A percentile compares a stretch with the other conserved stretches of the same genome.
phyloP scores from a whole-genome alignment of 495 filamentous ascomycete genomes.

The Aspergillus diversus region DNA sequence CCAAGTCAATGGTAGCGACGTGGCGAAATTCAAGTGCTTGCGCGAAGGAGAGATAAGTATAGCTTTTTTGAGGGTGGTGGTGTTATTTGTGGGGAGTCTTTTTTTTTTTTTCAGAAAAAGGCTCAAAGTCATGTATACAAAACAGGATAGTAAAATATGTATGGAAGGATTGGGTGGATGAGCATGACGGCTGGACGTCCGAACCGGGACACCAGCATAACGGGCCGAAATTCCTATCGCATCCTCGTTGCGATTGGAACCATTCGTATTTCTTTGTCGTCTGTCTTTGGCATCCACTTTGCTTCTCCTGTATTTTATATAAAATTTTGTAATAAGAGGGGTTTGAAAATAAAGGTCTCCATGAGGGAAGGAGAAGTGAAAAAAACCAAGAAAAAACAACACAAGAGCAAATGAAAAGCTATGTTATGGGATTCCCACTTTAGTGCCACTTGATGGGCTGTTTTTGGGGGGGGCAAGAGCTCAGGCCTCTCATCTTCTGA shows the following conservation, averaged over 20 bases:
- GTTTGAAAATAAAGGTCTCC: neutral
- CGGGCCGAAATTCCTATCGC: conserved; percentile 17
- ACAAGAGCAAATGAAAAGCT: neutral
- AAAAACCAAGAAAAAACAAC: neutral
- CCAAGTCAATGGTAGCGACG: neutral
- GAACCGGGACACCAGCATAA: conserved; percentile 13
- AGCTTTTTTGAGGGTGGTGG: neutral
- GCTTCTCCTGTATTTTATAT: too few relatives aligned
- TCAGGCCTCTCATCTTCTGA: conserved; percentile 9
- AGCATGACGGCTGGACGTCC: neutral
- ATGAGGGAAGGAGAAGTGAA: neutral
- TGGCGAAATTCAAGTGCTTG: neutral
- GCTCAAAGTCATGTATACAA: neutral
- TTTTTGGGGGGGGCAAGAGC: neutral
- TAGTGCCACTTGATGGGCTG: neutral
- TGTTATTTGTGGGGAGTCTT: neutral
- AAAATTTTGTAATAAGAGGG: too few relatives aligned
- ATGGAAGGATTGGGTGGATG: conserved; percentile 6
- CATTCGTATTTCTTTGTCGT: neutral
- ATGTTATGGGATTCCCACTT: neutral
- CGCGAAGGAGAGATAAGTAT: neutral
- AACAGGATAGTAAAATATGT: conserved; percentile 1
- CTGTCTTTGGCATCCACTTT: neutral
- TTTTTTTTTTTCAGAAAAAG: neutral
- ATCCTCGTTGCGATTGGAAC: neutral